Evolutionary conservation across 257 asterid species (phyloP), one percentile per base, ranked within the genome.

Genomic region (Scutellaria galericulata): DNA sequence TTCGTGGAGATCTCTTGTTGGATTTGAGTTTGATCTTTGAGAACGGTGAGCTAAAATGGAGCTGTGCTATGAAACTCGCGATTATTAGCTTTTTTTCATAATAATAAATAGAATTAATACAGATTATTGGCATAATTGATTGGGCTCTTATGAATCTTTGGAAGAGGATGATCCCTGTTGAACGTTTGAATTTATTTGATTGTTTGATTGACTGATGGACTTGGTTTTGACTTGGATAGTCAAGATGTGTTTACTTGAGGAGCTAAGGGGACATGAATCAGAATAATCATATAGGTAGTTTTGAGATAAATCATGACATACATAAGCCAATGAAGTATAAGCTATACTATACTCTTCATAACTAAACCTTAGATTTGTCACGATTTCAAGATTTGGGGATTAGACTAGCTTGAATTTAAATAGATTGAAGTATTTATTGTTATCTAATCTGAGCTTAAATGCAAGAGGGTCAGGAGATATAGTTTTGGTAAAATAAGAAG

Each of bases 1-100:
- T 12, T 13, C 8, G 13, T 46, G 60, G 61, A 37, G 72, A 59
- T 76, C 66, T 80, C 35, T 50, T 20, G 57, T 72, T 71, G 45
- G 52, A 52, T 66, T 64, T 35, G 18, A 52, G 61, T 56, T 70
- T 50, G 75, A 57, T 37, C 59, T 10, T 41, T 27, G 7, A 55
- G 12, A 67, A 62, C 42, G 31, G 10, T 9, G 41, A 47, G 37
- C 6, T 12, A 59, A 51, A 67, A 61, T 54, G 59, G 70, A 66
- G 9, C 39, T 54, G 24, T 15, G 51, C 13, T 64, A 39, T 56
- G 35, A 45, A 35, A 20, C 15, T 64, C 14, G 60, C 27, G 9
- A 14, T 40, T 37, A 61, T 59, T 39, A 69, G 40, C 61, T 59
- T 40, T 27, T 47, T 48, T 9, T 11, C 14, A 24, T 15, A 52